These are phyloP conservation scores for Trypanosomatidae sp. DNA, from an alignment of 208 protist species.

Conservation along the genomic window DNA sequence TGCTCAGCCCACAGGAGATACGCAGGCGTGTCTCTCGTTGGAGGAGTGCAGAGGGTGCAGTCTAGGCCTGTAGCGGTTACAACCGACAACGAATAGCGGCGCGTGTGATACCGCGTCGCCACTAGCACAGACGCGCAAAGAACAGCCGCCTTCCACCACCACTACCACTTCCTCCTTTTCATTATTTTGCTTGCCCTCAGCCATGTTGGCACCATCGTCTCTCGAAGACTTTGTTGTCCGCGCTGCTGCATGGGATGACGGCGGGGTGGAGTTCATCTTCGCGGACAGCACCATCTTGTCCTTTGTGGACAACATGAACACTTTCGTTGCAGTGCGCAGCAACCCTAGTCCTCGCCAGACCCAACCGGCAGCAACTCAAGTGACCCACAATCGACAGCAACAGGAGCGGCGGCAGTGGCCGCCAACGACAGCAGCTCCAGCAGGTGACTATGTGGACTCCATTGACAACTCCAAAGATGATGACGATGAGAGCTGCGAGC, in stretches of 20 bases:
- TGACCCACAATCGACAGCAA: neutral
- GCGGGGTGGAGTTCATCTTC: constrained; percentile 76
- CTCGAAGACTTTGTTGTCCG: constrained; percentile 36
- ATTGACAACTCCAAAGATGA: neutral
- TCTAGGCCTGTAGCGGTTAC: neutral
- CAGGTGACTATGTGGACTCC: neutral
- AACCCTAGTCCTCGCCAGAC: neutral
- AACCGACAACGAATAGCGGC: neutral
- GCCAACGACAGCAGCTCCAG: neutral
- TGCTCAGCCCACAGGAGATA: neutral
- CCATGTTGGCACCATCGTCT: neutral
- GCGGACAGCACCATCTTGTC: constrained; percentile 81
- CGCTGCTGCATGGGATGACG: constrained; percentile 68
- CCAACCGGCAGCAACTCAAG: neutral
- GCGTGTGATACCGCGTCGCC: neutral
- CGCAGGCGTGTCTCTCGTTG: neutral
- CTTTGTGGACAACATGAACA: constrained; percentile 84
- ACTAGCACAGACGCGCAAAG: neutral
- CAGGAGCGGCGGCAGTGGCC: neutral
- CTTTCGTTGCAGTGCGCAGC: constrained; percentile 63
- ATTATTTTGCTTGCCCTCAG: neutral
- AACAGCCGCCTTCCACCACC: neutral
- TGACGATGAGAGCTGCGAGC: constrained; percentile 34
- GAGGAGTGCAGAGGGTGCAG: neutral
- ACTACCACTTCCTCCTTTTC: neutral